Percentiles rank a stretch among this genome's conserved stretches.
Conservation (phyloP, 129 eudicot species). For the Tagetes erecta region DNA sequence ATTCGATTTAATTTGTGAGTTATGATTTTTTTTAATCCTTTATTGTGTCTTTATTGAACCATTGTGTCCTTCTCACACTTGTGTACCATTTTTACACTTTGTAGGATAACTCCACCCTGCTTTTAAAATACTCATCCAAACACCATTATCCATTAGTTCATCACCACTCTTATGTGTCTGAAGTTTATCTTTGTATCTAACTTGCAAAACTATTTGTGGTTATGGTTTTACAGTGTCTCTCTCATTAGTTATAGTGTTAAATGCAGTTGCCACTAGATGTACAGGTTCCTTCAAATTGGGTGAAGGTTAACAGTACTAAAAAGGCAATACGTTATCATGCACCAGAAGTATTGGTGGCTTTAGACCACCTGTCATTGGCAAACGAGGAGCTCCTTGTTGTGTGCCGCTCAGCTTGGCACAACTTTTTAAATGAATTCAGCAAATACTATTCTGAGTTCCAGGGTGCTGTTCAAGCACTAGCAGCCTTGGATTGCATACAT, state of each 20-base stretch:
- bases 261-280: slow-evolving; percentile 67
- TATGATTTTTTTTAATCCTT: too few relatives aligned
- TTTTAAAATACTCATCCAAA: not conserved
- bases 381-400: slow-evolving; percentile 68
- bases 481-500: slow-evolving; percentile 86
- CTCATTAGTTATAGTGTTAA: slow-evolving; percentile 12
- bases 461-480: slow-evolving; percentile 88
- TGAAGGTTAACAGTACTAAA: slow-evolving; percentile 93
- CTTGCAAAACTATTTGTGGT: slow-evolving; percentile 2
- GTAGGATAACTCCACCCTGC: too few relatives aligned
- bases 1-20: too few relatives aligned
- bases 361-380: slow-evolving; percentile 70
- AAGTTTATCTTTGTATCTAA: not conserved
- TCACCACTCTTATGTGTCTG: not conserved
- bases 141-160: not conserved
- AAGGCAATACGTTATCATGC: slow-evolving; percentile 93
- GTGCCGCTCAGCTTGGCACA: slow-evolving; percentile 80
- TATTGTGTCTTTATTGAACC: too few relatives aligned
- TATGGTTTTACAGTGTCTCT: slow-evolving; percentile 9
- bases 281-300: slow-evolving; percentile 86
- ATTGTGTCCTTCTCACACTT: too few relatives aligned
- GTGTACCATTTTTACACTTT: too few relatives aligned
- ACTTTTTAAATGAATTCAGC: slow-evolving; percentile 57
- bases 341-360: slow-evolving; percentile 76
- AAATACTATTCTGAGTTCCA: slow-evolving; percentile 78